Conservation (phyloP, 371 early-diverging fungal species). For the Lichtheimia ramosa region DNA sequence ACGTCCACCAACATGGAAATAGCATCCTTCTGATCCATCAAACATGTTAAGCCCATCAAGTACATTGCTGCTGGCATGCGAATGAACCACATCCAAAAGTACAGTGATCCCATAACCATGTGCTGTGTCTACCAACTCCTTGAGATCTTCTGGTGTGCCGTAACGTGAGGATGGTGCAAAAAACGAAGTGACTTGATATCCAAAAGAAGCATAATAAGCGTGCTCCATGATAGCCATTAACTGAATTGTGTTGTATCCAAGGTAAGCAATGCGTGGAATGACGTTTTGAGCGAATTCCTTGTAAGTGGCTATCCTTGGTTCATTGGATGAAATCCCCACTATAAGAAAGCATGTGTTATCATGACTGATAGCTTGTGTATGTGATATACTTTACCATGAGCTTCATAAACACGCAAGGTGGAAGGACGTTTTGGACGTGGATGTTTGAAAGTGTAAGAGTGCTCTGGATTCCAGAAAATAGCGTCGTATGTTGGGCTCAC, state of each 20-base stretch:
- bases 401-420: slow-evolving; percentile 86
- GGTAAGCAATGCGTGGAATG: slow-evolving; percentile 83
- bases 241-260: slow-evolving; percentile 95
- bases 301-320: slow-evolving; percentile 81
- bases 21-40: slow-evolving; percentile 94
- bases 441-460: slow-evolving; percentile 74
- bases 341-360: not conserved
- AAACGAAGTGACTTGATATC: slow-evolving; percentile 96
- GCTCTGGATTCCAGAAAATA: slow-evolving; percentile 91
- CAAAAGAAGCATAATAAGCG: slow-evolving; percentile 97
- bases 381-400: slow-evolving; percentile 62
- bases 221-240: slow-evolving; percentile 99
- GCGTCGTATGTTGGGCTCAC: slow-evolving; percentile 85
- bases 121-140: slow-evolving; percentile 89
- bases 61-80: slow-evolving; percentile 95
- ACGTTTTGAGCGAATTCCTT: slow-evolving; percentile 85
- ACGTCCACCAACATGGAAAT: slow-evolving; percentile 88
- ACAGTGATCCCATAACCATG: slow-evolving; percentile 88
- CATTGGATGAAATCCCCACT: slow-evolving; percentile 91
- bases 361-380: too few relatives aligned
- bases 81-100: slow-evolving; percentile 94
- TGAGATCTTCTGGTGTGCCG: slow-evolving; percentile 91
- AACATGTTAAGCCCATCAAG: slow-evolving; percentile 93
- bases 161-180: slow-evolving; percentile 91
- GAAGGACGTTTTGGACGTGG: slow-evolving; percentile 64